Evolutionary conservation across 306 rosid genomes (phyloP), one percentile per base, ranked within the genome.

Genomic region (Alnus glutinosa): DNA sequence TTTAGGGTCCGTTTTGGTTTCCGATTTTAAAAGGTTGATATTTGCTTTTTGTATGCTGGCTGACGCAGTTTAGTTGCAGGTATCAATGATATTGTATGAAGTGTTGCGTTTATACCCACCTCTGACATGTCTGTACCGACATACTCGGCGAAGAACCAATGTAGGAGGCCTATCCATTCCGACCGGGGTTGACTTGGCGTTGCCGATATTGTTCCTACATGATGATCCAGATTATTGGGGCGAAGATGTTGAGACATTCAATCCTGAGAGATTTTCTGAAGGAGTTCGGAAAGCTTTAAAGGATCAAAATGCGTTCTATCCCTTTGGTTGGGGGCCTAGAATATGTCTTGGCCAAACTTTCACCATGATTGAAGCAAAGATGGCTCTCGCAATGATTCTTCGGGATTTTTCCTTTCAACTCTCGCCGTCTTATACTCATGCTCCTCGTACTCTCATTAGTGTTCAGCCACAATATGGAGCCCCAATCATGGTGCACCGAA

Each of bases 241-340:
- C 5, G 70, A 83, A 3, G 66, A 85, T 0, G 86, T 84, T 3
- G 74, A 58, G 16, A 82, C 78, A 52, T 89, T 89, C 80, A 83
- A 86, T 36, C 89, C 92, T 13, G 79, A 77, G 64, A 86, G 90
- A 52, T 89, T 89, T 48, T 34, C 79, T 1, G 78, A 85, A 14
- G 89, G 90, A 32, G 83, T 82, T 69, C 70, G 77, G 1, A 83
- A 81, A 71, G 83, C 90, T 48, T 72, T 85, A 4, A 79, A 63
- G 55, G 82, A 80, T 63, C 80, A 78, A 68, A 34, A 75, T 34
- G 87, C 84, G 6, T 86, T 82, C 81, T 82, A 37, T 66, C 84
- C 92, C 1, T 89, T 89, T 83, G 83, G 90, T 11, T 82, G 89
- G 89, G 88, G 90, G 11, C 87, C 89, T 2, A 80, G 86, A 73